These are phyloP conservation scores for Pichia rugopelliculosa DNA, from an alignment of 805 yeast species.

Conservation along the genomic window DNA sequence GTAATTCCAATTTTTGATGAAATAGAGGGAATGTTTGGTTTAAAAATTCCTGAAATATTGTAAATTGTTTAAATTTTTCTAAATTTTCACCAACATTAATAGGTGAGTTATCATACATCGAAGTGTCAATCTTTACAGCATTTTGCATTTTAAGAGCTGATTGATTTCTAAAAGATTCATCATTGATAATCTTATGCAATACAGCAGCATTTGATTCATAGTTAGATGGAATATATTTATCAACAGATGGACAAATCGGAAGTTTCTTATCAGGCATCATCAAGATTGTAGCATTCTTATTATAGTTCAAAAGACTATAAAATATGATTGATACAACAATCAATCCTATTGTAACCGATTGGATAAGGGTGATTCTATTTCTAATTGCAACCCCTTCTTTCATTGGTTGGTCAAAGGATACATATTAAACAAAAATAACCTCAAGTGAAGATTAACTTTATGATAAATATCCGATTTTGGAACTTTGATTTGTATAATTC, in stretches of 20 bases:
- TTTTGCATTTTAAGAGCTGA: conserved; percentile 43
- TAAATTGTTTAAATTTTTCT: conserved; percentile 35
- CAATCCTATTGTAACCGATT: not conserved
- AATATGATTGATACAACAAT: not conserved
- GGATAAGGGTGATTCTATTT: not conserved
- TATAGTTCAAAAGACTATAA: not conserved
- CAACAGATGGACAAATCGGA: conserved; percentile 14
- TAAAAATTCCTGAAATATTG: conserved; percentile 33
- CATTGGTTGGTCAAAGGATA: too few species aligned
- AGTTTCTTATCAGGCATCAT: not conserved
- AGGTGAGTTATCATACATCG: conserved; percentile 48
- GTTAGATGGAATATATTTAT: conserved; percentile 24
- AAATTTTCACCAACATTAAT: conserved; percentile 39
- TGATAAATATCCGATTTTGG: too few species aligned
- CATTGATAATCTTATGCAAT: conserved; percentile 29
- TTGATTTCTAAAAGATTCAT: conserved; percentile 30
- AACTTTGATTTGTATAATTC: too few species aligned
- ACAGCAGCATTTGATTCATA: conserved; percentile 29
- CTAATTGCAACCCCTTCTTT: not conserved
- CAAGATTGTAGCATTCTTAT: not conserved
- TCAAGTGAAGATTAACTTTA: too few species aligned
- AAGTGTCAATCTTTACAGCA: conserved; percentile 62
- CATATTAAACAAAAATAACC: too few species aligned
- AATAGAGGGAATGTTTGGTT: conserved; percentile 35
- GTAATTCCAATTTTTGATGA: conserved; percentile 27